A percentile compares a stretch with the other conserved stretches of the same genome.
Conservation (phyloP, 768 basidiomycete genomes). For the Mrakia frigida region DNA sequence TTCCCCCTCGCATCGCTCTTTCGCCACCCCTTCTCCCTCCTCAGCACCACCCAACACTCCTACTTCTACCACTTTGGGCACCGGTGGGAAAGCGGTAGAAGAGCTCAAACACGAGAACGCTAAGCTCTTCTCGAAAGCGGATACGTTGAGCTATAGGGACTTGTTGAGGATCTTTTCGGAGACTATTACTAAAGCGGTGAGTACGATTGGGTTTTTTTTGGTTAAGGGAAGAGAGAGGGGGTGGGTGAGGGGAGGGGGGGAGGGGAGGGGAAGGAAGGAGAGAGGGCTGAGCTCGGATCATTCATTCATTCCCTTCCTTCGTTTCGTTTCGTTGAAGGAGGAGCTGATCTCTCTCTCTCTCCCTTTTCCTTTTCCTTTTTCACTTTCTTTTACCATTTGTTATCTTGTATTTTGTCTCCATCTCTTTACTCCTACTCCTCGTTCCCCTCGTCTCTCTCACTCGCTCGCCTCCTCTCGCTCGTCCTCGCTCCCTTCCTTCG, state of each 20-base stretch:
- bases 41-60: background rate
- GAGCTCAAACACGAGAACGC: background rate
- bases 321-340: background rate
- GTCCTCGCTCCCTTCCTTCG: background rate
- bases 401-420: background rate
- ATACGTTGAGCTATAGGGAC: background rate
- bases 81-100: background rate
- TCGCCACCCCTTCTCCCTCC: background rate
- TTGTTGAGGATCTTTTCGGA: background rate
- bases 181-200: conserved; percentile 11
- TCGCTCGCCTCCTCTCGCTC: background rate
- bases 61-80: background rate
- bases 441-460: background rate
- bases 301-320: no score
- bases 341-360: background rate
- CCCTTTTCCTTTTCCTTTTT: background rate
- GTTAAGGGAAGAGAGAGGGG: background rate
- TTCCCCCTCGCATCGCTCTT: background rate
- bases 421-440: background rate
- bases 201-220: background rate
- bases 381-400: background rate
- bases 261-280: background rate
- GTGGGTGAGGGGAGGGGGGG: background rate
- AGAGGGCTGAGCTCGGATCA: background rate
- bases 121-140: background rate